A percentile compares a stretch with the other conserved stretches of the same genome.
phyloP scores from a whole-genome alignment of 1,284 basidiomycete species.

The Boletus mariae region DNA sequence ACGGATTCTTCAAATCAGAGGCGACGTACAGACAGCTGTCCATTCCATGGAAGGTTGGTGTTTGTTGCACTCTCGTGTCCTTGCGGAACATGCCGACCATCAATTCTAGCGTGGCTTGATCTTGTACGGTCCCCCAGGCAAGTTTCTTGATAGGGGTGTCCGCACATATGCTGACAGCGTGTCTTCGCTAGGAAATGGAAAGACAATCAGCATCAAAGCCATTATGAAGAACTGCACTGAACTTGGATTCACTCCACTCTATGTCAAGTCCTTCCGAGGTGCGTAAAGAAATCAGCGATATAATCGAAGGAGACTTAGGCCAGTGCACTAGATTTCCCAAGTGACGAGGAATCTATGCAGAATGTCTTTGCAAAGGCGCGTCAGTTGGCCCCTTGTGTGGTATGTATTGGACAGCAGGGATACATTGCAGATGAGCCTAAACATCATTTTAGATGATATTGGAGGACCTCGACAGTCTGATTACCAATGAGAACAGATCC shows the following conservation, averaged over 20 bases:
- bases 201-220: constrained; percentile 77
- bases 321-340: constrained; percentile 44
- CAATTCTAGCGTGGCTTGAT: constrained; percentile 60
- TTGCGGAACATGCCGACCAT: neutral
- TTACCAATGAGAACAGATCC: constrained; percentile 71
- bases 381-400: constrained; percentile 64
- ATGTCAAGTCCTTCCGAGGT: constrained; percentile 74
- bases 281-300: constrained; percentile 13
- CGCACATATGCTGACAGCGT: constrained; percentile 2
- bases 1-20: constrained; percentile 74
- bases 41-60: constrained; percentile 76
- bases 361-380: constrained; percentile 65
- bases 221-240: constrained; percentile 66
- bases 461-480: constrained; percentile 79
- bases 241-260: constrained; percentile 62
- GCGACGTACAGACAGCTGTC: constrained; percentile 65
- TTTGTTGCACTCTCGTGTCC: constrained; percentile 6
- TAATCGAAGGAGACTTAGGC: constrained; percentile 1
- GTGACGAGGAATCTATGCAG: constrained; percentile 67
- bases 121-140: constrained; percentile 70
- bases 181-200: constrained; percentile 62
- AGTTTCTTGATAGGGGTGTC: constrained; percentile 3
- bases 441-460: constrained; percentile 41
- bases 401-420: constrained; percentile 31
- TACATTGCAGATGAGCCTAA: neutral